Base-by-base conservation (phyloP, 83 land plant genomes). In the Thuja plicata region DNA sequence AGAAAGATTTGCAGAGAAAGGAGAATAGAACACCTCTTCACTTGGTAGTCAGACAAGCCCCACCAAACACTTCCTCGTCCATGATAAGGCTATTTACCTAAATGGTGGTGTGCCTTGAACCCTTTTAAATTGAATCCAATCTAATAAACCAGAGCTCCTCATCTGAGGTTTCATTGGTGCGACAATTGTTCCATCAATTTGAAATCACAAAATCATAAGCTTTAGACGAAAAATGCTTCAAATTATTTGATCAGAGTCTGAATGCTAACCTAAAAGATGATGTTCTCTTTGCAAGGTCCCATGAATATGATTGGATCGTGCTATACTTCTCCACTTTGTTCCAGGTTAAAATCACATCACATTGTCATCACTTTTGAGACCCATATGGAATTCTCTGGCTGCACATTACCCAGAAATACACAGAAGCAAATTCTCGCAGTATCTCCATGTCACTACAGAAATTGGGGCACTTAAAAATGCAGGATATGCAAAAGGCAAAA, bases 51-150 rank as follows among this genome's bases (percentile, higher is more conserved):
- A 8, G 19, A 74, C 3, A 82, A 50, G 2, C 91, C 88, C 98
- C 98, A 97, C 98, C 98, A 97, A 70, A 88, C 90, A 8, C 94
- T 90, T 66, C 98, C 98, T 17, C 91, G 91, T 41, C 98, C 98
- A 43, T 97, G 27, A 97, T 89, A 27, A 90, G 21, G 41, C 98
- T 96, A 0, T 62, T 89, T 24, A 97, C 98, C 30, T 88, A 90
- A 17, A 97, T 90, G 32, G 89, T 88, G 24, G 96, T 86, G n/a
- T n/a, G 45, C 94, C 94, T 45, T 80, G 87, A 27, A 97, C 92
- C 81, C 92, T 97, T 55, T 95, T 89, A 90, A 97, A 97, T 55
- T 92, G 89, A 7, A 97, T 79, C 98, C 98, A 97, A 84, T 91
- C 90, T 0, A 93, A 85, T 17, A 91, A 52, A 17, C 93, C 95